These are phyloP conservation scores for Chlamydomonas sp. DNA, from an alignment of 139 green algal species.

Conservation along the genomic window DNA sequence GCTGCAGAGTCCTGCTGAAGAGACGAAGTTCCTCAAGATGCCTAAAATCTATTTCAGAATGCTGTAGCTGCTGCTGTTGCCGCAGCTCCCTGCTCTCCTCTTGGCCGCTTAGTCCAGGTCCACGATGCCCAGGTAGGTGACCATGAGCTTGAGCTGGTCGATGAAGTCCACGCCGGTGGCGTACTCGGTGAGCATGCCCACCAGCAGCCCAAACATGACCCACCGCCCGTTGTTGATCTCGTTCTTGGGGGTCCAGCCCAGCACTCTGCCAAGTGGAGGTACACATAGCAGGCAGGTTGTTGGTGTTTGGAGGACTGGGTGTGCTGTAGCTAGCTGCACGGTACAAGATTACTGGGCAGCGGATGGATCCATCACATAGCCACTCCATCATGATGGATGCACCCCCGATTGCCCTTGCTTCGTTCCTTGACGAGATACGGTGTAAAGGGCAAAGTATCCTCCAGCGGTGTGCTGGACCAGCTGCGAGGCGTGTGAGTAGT, in stretches of 20 bases:
- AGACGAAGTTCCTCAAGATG: no score
- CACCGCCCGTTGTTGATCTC: conserved; percentile 97
- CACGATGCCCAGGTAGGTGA: conserved; percentile 86
- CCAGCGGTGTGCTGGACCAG: not conserved
- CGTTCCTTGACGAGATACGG: no score
- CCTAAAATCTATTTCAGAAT: no score
- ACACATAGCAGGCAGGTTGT: not conserved
- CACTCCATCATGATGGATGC: no score
- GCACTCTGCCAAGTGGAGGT: conserved; percentile 64
- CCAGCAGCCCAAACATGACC: conserved; percentile 96
- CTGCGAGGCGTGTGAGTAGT: not conserved
- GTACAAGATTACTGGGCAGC: not conserved
- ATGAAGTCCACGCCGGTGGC: conserved; percentile 94
- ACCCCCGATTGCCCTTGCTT: no score
- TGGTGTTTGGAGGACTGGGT: not conserved
- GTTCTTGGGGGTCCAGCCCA: conserved; percentile 93
- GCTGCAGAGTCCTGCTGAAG: no score
- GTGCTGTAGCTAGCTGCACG: not conserved
- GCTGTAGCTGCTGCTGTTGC: no score
- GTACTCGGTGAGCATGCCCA: conserved; percentile 97
- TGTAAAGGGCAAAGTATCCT: not conserved
- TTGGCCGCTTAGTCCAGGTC: conserved; percentile 61
- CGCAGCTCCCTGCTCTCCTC: no score
- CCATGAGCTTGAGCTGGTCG: conserved; percentile 88
- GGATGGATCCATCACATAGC: not conserved